Percentiles rank a stretch among this genome's conserved stretches.
These are phyloP conservation scores for Auricularia auricula-judae DNA, from an alignment of 768 basidiomycete species.

Conservation along the genomic window DNA sequence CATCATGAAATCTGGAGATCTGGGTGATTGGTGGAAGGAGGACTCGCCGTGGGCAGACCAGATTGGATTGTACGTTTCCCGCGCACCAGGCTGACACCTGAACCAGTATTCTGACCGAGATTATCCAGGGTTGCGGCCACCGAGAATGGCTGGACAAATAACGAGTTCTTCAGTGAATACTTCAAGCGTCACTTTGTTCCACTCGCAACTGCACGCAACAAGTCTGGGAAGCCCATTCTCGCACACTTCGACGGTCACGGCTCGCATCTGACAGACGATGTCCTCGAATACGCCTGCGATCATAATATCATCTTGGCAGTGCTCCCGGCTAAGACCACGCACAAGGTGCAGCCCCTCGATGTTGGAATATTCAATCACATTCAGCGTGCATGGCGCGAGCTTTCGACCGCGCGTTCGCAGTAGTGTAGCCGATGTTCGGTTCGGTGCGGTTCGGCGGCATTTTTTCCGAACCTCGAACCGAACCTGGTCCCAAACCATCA, in stretches of 20 bases:
- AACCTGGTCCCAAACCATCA: no score
- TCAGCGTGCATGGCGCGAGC: conserved; percentile 17
- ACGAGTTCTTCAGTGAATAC: conserved; percentile 25
- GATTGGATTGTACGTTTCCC: conserved; percentile 9
- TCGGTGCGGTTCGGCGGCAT: no score
- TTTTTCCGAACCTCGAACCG: no score
- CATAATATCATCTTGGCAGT: conserved; percentile 22
- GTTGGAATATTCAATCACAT: conserved; percentile 28
- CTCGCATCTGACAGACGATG: conserved; percentile 24
- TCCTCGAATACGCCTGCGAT: conserved; percentile 18
- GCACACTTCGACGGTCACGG: conserved; percentile 31
- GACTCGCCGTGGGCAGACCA: conserved; percentile 15
- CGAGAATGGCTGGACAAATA: conserved; percentile 32
- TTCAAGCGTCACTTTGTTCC: conserved; percentile 28
- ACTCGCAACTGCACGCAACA: conserved; percentile 18
- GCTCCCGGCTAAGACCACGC: conserved; percentile 32
- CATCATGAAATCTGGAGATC: not conserved
- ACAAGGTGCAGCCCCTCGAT: conserved; percentile 32
- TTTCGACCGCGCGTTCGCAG: conserved; percentile 13
- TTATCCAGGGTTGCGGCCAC: conserved; percentile 20
- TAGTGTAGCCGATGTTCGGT: no score
- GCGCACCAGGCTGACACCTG: conserved; percentile 1
- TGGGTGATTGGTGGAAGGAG: conserved; percentile 13
- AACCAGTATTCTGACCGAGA: no score
- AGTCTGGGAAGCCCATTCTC: conserved; percentile 22